Evolutionary conservation across 2,329 filamentous ascomycete genomes (phyloP).

Genomic region (Lasiodiplodia sp.): DNA sequence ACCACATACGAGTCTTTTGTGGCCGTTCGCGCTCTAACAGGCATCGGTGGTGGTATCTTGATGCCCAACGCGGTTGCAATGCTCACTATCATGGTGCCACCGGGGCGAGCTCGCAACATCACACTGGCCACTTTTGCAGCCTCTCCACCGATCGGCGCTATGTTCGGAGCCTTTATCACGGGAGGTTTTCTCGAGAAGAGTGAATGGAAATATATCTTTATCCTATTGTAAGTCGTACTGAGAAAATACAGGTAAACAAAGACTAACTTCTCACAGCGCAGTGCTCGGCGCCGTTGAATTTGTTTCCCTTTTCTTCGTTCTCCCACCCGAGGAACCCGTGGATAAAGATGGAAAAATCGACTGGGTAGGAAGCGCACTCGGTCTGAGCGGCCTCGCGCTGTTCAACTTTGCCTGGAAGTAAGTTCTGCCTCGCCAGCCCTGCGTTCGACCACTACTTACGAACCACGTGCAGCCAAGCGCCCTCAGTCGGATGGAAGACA

Average conservation of each 20-base stretch:
- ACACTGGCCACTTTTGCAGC: constrained; percentile 58
- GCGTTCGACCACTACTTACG: background rate
- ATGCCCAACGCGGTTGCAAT: constrained; percentile 62
- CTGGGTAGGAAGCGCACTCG: constrained; percentile 51
- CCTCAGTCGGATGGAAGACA: constrained; percentile 54
- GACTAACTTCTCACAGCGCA: background rate
- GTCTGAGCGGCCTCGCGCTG: constrained; percentile 51
- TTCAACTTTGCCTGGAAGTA: constrained; percentile 62
- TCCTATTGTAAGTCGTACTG: background rate
- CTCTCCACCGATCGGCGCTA: constrained; percentile 55
- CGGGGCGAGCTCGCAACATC: constrained; percentile 56
- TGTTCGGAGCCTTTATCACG: constrained; percentile 52
- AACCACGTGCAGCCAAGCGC: constrained; percentile 47
- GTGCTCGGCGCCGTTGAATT: background rate
- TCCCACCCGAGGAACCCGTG: constrained; percentile 39
- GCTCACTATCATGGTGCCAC: constrained; percentile 57
- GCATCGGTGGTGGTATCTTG: constrained; percentile 60
- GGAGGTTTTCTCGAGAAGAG: constrained; percentile 43
- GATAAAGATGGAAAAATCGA: constrained; percentile 51
- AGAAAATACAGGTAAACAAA: too few species aligned
- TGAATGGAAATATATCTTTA: background rate
- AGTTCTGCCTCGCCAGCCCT: constrained; percentile 32
- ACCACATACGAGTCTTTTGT: constrained; percentile 53
- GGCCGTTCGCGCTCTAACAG: constrained; percentile 55
- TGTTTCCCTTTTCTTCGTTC: background rate